Base-by-base conservation (phyloP, 2,329 filamentous ascomycete genomes). In the Penicillium sp. region DNA sequence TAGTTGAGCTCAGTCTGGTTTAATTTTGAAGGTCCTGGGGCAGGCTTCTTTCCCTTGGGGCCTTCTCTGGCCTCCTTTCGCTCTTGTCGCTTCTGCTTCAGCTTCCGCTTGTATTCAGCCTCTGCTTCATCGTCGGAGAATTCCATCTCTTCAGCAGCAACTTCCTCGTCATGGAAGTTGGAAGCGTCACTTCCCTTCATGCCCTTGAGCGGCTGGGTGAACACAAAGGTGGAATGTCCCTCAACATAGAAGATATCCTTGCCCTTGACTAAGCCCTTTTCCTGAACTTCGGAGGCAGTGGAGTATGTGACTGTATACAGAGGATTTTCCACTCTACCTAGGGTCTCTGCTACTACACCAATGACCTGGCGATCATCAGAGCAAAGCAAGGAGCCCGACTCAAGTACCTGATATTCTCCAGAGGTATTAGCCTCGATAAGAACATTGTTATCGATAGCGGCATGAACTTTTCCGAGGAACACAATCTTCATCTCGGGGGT, bases 101-200 rank as follows among this genome's bases (percentile, higher is more conserved):
- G 67, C 58, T 82, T 82, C 55, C 84, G 79, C 77, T 89, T 95
- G 71, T 91, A 86, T 66, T 92, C 90, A 8, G 89, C 88, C 75
- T 99, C 94, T 65, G 90, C 89, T 75, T 99, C 94, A 68, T 99
- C 94, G 65, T 99, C 94, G 0, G 93, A 97, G 72, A 97, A 97
- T 70, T 97, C 94, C 65, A 91, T 84, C 71, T 97, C 93, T 38
- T 96, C 90, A 33, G 89, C 88, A 16, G 78, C 86, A 8, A 92
- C 83, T 76, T 97, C 93, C 73, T 99, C 94, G 65, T 97, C 94
- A 73, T 96, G 89, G 53, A 96, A 82, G 71, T 97, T 97, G 50
- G 91, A 96, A 9, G 94, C 93, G 74, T 99, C 94, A 10, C 91
- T 94, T 58, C 92, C 91, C 76, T 96, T 97, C 68, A 89, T 72